Evolutionary conservation across 768 basidiomycete genomes (phyloP), one percentile per base, ranked within the genome.

Genomic region (Trametes cubensis): DNA sequence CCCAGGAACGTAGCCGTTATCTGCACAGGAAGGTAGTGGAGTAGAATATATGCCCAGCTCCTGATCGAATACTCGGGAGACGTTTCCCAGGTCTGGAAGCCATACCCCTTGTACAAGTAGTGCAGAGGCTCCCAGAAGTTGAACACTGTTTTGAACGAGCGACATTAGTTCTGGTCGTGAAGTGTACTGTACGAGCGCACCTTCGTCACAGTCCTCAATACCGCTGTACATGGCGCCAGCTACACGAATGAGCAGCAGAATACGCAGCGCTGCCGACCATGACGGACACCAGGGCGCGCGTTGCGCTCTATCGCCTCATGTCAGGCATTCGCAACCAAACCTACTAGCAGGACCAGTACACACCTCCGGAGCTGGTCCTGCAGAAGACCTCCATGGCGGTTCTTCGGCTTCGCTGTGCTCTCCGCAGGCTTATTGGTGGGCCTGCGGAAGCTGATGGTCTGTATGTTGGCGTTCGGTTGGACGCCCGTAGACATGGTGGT

Each of bases 91-190:
- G 97, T 98, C 76, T 98, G 96, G 74, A 99, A 98, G 8, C 92
- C 97, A 62, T 87, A 81, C 25, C 93, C 94, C 59, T 86, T 78
- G 61, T 88, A 85, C 59, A 97, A 80, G 71, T 95, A 95, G 76
- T 99, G 97, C 17, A 99, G 78, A 20, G 97, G 97, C 71, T 98
- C 97, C 94, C 94, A 98, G 75, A 97, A 99, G 76, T 99, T 99
- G 83, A 88, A 99, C 14, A 97, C 97, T 99, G 56, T 25, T 49
- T 49, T 39, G 50, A 20, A 30, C n/a, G 49, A 53, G 50, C 17
- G 17, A 49, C 8, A 14, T 21, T 6, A 20, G 48, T 6, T 25
- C 1, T 26, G 6, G 14, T 4, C 15, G 2, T 6, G 23, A 21
- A 11, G 46, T 2, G 13, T 47, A n/a, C 25, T 14, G 53, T 18